phyloP scores from a whole-genome alignment of 768 basidiomycete species.

The Daedaleopsis sinensis region DNA sequence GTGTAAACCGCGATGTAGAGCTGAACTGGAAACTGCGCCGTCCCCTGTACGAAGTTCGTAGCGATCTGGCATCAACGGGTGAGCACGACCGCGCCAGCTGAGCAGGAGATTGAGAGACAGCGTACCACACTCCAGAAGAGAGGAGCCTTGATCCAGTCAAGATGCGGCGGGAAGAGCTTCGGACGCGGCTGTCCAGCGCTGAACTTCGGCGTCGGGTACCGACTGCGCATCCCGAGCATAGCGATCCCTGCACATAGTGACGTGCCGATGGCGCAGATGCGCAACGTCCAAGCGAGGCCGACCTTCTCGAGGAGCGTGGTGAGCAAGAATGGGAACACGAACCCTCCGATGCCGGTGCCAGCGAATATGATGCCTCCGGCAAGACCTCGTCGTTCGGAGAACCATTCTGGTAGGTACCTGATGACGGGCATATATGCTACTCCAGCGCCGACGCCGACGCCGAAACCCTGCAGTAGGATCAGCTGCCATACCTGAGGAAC shows the following conservation, averaged over 20 bases:
- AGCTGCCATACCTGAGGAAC: constrained; percentile 20
- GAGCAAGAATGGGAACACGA: constrained; percentile 23
- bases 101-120: not conserved
- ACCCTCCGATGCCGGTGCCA: constrained; percentile 20
- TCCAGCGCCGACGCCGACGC: constrained; percentile 20
- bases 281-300: constrained; percentile 23
- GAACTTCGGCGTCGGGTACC: constrained; percentile 18
- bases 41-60: constrained; percentile 21
- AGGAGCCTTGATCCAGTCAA: constrained; percentile 12
- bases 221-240: constrained; percentile 14
- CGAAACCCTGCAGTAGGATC: constrained; percentile 23
- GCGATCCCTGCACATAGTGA: constrained; percentile 16
- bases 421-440: constrained; percentile 19
- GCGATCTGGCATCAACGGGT: constrained; percentile 2
- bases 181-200: constrained; percentile 4
- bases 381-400: constrained; percentile 21
- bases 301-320: constrained; percentile 19
- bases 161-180: constrained; percentile 14
- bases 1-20: constrained; percentile 25
- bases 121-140: constrained; percentile 19
- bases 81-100: not conserved
- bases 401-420: constrained; percentile 23
- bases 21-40: constrained; percentile 26
- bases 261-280: constrained; percentile 19
- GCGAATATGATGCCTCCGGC: constrained; percentile 25